phyloP scores from a whole-genome alignment of 2,329 filamentous ascomycete species.

The Diaporthe sp. region DNA sequence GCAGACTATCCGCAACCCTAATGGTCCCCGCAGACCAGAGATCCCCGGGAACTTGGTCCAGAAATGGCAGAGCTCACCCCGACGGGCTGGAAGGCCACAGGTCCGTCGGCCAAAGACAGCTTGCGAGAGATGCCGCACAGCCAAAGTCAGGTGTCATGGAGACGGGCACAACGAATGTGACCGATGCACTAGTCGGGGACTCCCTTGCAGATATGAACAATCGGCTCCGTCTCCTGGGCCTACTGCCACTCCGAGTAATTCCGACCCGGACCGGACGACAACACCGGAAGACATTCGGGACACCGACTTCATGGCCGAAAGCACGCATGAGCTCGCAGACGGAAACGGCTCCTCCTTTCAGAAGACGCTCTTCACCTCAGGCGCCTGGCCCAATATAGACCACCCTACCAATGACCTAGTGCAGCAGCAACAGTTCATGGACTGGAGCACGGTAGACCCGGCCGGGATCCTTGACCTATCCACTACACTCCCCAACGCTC shows the following conservation, averaged over 20 bases:
- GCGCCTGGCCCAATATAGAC: neutral
- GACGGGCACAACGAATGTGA: neutral
- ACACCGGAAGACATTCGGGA: neutral
- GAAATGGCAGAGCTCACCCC: slow-evolving; percentile 12
- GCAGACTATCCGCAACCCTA: neutral
- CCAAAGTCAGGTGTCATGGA: slow-evolving; percentile 19
- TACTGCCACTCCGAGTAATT: neutral
- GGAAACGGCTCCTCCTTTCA: neutral
- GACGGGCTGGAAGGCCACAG: slow-evolving; percentile 37
- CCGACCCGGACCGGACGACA: neutral
- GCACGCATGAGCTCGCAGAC: neutral
- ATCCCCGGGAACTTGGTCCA: neutral
- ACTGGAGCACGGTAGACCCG: neutral
- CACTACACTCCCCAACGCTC: neutral
- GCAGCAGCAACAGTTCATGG: neutral
- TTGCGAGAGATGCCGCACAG: slow-evolving; percentile 20
- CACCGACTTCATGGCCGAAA: neutral
- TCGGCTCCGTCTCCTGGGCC: neutral
- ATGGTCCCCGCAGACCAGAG: neutral
- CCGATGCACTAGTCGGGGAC: slow-evolving; percentile 15
- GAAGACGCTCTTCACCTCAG: neutral
- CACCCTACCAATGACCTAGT: neutral
- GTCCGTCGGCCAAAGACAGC: slow-evolving; percentile 19
- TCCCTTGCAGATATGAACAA: slow-evolving; percentile 2
- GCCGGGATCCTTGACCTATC: neutral